These are phyloP conservation scores for Luffa aegyptiaca DNA, from an alignment of 306 rosid genomes.

Conservation along the genomic window DNA sequence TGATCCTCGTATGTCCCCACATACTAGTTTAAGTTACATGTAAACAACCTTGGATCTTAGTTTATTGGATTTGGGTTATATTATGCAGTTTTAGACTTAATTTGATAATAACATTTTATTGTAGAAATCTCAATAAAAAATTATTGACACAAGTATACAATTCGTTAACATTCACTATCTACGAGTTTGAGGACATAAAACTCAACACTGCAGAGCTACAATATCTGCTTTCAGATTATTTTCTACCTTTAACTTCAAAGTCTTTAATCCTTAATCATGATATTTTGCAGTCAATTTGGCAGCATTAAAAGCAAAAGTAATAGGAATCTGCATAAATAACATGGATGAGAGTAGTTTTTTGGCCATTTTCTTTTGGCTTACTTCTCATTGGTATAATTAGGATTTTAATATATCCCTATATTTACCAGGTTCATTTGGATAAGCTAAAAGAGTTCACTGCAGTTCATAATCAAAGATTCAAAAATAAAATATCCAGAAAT, in stretches of 20 bases:
- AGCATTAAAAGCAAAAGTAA: conserved; percentile 72
- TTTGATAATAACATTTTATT: too few species aligned
- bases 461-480: neutral
- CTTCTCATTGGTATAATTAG: neutral
- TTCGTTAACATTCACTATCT: too few species aligned
- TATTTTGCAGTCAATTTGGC: conserved; percentile 71
- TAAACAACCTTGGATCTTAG: too few species aligned
- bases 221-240: conserved; percentile 68
- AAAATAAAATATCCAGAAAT: neutral
- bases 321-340: conserved; percentile 61
- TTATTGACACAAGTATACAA: too few species aligned
- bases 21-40: too few species aligned
- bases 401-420: neutral
- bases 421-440: neutral
- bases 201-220: conserved; percentile 59
- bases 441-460: neutral
- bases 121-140: too few species aligned
- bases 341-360: neutral
- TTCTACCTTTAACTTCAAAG: conserved; percentile 82
- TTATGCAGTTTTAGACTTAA: too few species aligned
- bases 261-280: conserved; percentile 59
- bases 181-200: too few species aligned
- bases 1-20: too few species aligned
- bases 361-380: neutral
- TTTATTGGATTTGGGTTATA: too few species aligned